Evolutionary conservation across 805 yeast species (phyloP).

Genomic region (Schizosaccharomyces japonicus): DNA sequence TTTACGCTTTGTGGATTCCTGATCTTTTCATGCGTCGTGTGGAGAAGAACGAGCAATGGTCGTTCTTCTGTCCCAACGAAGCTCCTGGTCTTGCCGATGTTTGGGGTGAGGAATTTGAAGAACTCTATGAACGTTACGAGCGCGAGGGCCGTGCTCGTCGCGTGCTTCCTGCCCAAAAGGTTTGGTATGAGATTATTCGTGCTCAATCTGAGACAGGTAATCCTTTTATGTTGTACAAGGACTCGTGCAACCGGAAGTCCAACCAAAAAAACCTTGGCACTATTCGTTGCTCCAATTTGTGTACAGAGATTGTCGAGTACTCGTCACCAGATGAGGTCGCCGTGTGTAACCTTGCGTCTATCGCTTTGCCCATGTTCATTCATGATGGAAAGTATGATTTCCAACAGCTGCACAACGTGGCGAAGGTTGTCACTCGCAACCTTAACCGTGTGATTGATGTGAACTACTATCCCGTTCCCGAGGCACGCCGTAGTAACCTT

Average conservation of each 20-base stretch:
- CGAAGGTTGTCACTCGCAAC: slow-evolving; percentile 58
- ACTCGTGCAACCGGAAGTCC: slow-evolving; percentile 64
- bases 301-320: slow-evolving; percentile 85
- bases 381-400: slow-evolving; percentile 39
- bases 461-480: slow-evolving; percentile 60
- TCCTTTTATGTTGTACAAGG: slow-evolving; percentile 86
- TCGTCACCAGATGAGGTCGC: slow-evolving; percentile 84
- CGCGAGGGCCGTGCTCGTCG: slow-evolving; percentile 36
- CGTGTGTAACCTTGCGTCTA: slow-evolving; percentile 80
- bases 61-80: slow-evolving; percentile 68
- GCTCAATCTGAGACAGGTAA: slow-evolving; percentile 92
- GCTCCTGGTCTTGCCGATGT: slow-evolving; percentile 68
- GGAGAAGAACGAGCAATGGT: slow-evolving; percentile 57
- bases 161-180: slow-evolving; percentile 60
- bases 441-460: slow-evolving; percentile 66
- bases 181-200: slow-evolving; percentile 74
- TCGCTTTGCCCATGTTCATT: slow-evolving; percentile 66
- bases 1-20: slow-evolving; percentile 84
- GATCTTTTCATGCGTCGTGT: slow-evolving; percentile 87
- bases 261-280: slow-evolving; percentile 83
- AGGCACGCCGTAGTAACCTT: slow-evolving; percentile 51
- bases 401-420: slow-evolving; percentile 43
- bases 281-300: slow-evolving; percentile 77
- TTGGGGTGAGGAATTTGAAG: slow-evolving; percentile 65
- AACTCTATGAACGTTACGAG: slow-evolving; percentile 51